These are phyloP conservation scores for Grosmannia huntii DNA, from an alignment of 2,329 filamentous ascomycete species.

Conservation along the genomic window DNA sequence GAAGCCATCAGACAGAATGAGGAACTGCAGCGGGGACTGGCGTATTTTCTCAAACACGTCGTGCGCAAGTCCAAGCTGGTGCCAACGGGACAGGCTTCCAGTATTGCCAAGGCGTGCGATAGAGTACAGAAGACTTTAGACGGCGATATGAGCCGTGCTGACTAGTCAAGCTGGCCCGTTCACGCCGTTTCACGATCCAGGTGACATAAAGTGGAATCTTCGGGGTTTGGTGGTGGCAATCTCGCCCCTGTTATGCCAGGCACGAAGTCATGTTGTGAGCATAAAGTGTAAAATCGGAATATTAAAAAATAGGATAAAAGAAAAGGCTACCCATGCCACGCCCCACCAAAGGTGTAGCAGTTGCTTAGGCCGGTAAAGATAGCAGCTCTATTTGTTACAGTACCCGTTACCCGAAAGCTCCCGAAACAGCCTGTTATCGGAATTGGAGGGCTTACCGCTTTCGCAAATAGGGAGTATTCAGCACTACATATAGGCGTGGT, in stretches of 20 bases:
- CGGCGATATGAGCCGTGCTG: not conserved
- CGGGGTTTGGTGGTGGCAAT: not conserved
- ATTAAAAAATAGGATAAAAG: not conserved
- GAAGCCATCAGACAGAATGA: conserved; percentile 48
- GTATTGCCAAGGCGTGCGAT: conserved; percentile 34
- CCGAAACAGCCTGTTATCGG: conserved; percentile 3
- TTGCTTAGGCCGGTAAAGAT: not conserved
- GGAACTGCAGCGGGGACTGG: conserved; percentile 58
- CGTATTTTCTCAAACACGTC: conserved; percentile 68
- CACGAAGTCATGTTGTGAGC: not conserved
- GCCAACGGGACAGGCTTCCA: conserved; percentile 33
- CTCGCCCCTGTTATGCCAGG: not conserved
- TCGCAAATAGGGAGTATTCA: too few relatives aligned
- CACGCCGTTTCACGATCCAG: not conserved
- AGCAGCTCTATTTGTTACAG: conserved; percentile 3
- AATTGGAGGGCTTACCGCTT: too few relatives aligned
- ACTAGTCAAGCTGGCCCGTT: not conserved
- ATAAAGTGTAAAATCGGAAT: not conserved
- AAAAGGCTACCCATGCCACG: too few relatives aligned
- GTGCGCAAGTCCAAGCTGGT: conserved; percentile 51
- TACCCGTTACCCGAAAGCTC: conserved; percentile 11
- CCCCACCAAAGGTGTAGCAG: too few relatives aligned
- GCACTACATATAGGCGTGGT: too few relatives aligned
- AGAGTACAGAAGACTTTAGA: conserved; percentile 19
- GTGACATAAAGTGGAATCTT: not conserved